These are phyloP conservation scores for Candida stauntonica DNA, from an alignment of 805 yeast species.

Conservation along the genomic window DNA sequence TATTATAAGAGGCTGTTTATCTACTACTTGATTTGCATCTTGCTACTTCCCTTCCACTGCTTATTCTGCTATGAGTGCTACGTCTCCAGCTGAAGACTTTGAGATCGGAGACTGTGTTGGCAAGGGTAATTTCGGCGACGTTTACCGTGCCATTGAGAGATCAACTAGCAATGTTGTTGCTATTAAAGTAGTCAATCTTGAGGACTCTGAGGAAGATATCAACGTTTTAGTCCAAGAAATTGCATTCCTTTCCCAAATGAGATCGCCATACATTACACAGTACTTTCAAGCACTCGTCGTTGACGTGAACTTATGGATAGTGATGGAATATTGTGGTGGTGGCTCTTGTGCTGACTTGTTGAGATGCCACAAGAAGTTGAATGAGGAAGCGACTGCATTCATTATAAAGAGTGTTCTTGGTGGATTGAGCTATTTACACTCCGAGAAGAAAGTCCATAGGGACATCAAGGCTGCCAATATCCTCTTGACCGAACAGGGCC, in stretches of 20 bases:
- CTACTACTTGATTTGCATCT: too few relatives aligned
- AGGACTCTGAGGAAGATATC: conserved; percentile 73
- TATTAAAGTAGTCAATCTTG: conserved; percentile 80
- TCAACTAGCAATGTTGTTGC: conserved; percentile 54
- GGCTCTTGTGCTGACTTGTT: conserved; percentile 84
- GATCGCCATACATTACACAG: conserved; percentile 58
- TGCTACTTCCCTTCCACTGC: background rate
- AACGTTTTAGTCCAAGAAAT: conserved; percentile 72
- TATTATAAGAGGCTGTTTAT: too few relatives aligned
- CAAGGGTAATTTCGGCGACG: conserved; percentile 84
- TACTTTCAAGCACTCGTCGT: conserved; percentile 59
- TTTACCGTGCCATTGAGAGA: conserved; percentile 50
- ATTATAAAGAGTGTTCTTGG: conserved; percentile 58
- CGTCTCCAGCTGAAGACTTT: conserved; percentile 28
- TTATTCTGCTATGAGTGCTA: conserved; percentile 1
- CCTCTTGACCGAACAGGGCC: conserved; percentile 62
- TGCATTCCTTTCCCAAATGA: conserved; percentile 61
- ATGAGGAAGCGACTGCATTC: conserved; percentile 56
- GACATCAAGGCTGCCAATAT: conserved; percentile 92
- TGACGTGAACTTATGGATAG: conserved; percentile 75
- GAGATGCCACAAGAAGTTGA: conserved; percentile 46
- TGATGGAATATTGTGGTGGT: conserved; percentile 94
- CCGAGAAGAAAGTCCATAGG: conserved; percentile 74
- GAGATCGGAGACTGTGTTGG: conserved; percentile 60
- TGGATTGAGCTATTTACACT: conserved; percentile 77